These are phyloP conservation scores for Westerdykella aurantiaca DNA, from an alignment of 2,329 filamentous ascomycete genomes.

Conservation along the genomic window DNA sequence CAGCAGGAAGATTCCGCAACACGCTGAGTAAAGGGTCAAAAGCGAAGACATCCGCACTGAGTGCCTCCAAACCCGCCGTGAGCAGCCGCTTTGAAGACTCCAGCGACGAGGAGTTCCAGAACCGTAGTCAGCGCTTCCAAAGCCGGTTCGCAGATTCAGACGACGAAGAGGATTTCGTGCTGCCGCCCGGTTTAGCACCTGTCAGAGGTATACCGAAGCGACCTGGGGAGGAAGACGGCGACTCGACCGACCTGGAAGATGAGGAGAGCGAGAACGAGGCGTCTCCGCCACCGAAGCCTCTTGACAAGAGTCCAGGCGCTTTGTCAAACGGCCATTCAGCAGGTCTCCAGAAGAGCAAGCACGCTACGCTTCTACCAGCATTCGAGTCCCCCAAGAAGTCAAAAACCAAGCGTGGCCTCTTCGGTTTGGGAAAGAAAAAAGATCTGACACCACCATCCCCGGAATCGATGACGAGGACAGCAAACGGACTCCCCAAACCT, in stretches of 20 bases:
- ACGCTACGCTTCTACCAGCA: constrained; percentile 27
- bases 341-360: constrained; percentile 30
- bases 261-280: constrained; percentile 35
- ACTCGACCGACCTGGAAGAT: constrained; percentile 49
- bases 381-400: constrained; percentile 27
- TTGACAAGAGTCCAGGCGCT: constrained; percentile 27
- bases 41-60: constrained; percentile 14
- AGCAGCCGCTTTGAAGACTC: constrained; percentile 61
- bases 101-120: constrained; percentile 51
- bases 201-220: constrained; percentile 57
- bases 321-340: constrained; percentile 15
- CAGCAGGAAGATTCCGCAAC: constrained; percentile 51
- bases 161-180: constrained; percentile 47
- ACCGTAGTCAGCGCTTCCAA: constrained; percentile 34
- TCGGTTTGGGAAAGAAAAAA: constrained; percentile 60
- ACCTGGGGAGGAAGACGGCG: constrained; percentile 52
- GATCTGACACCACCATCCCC: constrained; percentile 30
- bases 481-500: constrained; percentile 17
- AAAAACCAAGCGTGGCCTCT: constrained; percentile 40
- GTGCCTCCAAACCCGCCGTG: constrained; percentile 17
- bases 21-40: constrained; percentile 20
- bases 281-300: constrained; percentile 44
- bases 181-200: constrained; percentile 42
- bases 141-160: constrained; percentile 48
- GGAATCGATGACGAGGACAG: constrained; percentile 10